phyloP scores from a whole-genome alignment of 495 filamentous ascomycete genomes.

The Hyaloscypha variabilis region DNA sequence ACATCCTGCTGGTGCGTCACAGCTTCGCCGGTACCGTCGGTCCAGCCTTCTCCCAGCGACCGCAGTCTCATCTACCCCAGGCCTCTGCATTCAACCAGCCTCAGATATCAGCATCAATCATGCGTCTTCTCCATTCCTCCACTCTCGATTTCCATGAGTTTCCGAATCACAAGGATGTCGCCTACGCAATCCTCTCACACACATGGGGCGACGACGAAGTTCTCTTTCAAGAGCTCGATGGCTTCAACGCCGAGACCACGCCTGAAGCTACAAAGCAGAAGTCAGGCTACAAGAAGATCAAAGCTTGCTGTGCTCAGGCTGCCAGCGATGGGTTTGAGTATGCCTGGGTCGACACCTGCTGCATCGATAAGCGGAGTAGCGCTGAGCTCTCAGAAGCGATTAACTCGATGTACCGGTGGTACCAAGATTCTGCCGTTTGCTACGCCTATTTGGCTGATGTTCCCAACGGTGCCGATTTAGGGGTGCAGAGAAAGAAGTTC shows the following conservation, averaged over 20 bases:
- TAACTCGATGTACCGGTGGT: no score
- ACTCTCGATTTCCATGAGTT: neutral
- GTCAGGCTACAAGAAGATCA: neutral
- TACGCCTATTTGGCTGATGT: neutral
- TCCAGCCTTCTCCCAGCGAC: no score
- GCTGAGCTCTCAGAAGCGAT: no score
- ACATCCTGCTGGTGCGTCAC: no score
- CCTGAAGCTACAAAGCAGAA: neutral
- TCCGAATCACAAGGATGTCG: neutral
- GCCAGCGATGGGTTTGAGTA: neutral
- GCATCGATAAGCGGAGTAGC: no score
- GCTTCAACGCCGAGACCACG: neutral
- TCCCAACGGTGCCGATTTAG: neutral
- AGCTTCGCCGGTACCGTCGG: no score
- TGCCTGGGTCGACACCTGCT: no score
- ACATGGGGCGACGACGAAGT: neutral
- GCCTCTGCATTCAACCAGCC: no score
- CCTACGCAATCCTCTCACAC: constrained; percentile 1
- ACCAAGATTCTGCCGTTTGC: neutral
- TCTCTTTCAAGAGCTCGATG: neutral
- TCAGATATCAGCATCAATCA: neutral
- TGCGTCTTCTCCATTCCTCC: neutral
- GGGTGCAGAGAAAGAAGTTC: neutral
- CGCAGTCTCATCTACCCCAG: no score
- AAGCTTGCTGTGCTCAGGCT: neutral